These are phyloP conservation scores for Monarda citriodora DNA, from an alignment of 305 asterid species.

Conservation along the genomic window DNA sequence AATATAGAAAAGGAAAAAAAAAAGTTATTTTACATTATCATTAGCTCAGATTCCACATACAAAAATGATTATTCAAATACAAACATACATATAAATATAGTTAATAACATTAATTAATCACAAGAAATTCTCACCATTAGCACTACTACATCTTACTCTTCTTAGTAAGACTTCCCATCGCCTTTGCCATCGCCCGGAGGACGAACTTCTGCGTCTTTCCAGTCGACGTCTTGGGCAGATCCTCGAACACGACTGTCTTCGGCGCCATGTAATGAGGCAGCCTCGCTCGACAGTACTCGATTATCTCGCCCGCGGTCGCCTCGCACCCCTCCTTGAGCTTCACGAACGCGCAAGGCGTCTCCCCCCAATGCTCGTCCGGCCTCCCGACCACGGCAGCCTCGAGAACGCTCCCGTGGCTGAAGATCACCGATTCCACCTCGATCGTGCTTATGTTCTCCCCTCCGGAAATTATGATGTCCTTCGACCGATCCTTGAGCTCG, in stretches of 20 bases:
- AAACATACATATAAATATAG: no score
- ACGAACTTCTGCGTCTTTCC: constrained; percentile 73
- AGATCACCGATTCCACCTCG: constrained; percentile 65
- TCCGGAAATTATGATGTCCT: constrained; percentile 71
- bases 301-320: constrained; percentile 47
- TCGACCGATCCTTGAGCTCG: constrained; percentile 69
- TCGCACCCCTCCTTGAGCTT: constrained; percentile 56
- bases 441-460: constrained; percentile 78
- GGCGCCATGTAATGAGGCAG: constrained; percentile 85
- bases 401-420: constrained; percentile 57
- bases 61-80: no score
- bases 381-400: constrained; percentile 78
- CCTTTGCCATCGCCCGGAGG: constrained; percentile 53
- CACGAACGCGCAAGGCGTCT: constrained; percentile 81
- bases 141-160: constrained; percentile 34
- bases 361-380: constrained; percentile 80
- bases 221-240: constrained; percentile 77
- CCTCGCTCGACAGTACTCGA: constrained; percentile 50
- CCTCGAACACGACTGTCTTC: constrained; percentile 53
- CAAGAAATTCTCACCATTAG: no score
- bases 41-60: no score
- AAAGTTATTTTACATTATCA: no score
- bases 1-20: no score
- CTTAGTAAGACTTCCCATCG: constrained; percentile 58
- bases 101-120: no score